Base-by-base conservation (phyloP, 352 stramenopile species). In the Albugo candida region DNA sequence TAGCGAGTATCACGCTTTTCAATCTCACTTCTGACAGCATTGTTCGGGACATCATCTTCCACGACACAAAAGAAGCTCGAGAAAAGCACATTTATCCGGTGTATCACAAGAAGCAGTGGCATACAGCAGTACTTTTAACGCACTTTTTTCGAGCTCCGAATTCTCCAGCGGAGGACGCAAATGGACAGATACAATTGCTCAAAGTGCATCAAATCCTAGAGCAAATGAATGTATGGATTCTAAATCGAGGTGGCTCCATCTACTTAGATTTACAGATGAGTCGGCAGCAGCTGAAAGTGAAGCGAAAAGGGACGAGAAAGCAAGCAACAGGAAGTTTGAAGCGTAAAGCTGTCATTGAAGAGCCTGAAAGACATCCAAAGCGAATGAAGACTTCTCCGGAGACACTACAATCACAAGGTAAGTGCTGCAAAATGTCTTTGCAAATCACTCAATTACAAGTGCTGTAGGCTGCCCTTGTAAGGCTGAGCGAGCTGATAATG, bases 161-260 rank as follows among this genome's bases (percentile, higher is more conserved):
- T 44, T 76, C 74, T 0, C 71, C 73, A 11, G 73, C 79, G 19
- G 79, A 92, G 44, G 64, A 87, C 31, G 49, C 48, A 4, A 69
- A 78, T 41, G 76, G 72, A 13, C 79, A 87, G 51, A 74, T 92
- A 4, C 73, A 85, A 50, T 47, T 92, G 47, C 63, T 89, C 21
- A 88, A 87, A 52, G 76, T 87, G 19, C 74, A 87, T 12, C 76
- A 88, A 47, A 92, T 92, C 21, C 79, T 92, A 17, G 76, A 88
- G 54, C 67, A 83, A 36, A 89, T 92, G 76, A 87, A 70, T 41
- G 70, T 87, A 13, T 92, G 79, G 79, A 69, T 65, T 13, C 60
- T 92, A 37, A 72, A 92, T 50, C 79, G 79, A 12, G 79, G 75
- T 13, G 79, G 79, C 0, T 84, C 76, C 0, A 85, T 87, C 40